These are phyloP conservation scores for Chaetoscypha palmicola DNA, from an alignment of 2,329 filamentous ascomycete species.

Conservation along the genomic window DNA sequence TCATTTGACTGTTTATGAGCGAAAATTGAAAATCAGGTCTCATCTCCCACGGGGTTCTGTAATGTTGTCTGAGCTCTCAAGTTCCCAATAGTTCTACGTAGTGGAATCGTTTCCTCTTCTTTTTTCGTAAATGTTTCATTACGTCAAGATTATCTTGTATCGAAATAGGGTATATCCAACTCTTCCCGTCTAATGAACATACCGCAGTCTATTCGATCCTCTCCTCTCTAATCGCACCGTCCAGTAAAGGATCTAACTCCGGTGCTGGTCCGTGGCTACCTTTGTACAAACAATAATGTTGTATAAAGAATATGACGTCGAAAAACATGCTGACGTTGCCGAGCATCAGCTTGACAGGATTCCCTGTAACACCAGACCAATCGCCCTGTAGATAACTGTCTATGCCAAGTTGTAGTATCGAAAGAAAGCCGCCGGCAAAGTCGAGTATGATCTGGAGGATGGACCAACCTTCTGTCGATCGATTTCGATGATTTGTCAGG, in stretches of 20 bases:
- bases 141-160: neutral
- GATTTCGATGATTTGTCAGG: slow-evolving; percentile 73
- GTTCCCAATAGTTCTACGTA: neutral
- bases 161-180: neutral
- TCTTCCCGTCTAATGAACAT: neutral
- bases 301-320: slow-evolving; percentile 76
- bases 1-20: too few species aligned
- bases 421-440: slow-evolving; percentile 72
- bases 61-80: neutral
- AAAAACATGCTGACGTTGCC: slow-evolving; percentile 82
- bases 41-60: neutral
- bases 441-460: slow-evolving; percentile 82
- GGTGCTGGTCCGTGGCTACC: slow-evolving; percentile 11
- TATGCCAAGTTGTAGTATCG: slow-evolving; percentile 71
- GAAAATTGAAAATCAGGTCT: too few species aligned
- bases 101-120: too few species aligned
- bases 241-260: slow-evolving; percentile 20
- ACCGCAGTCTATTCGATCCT: slow-evolving; percentile 11
- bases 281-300: slow-evolving; percentile 82
- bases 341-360: slow-evolving; percentile 82
- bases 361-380: slow-evolving; percentile 86
- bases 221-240: slow-evolving; percentile 8
- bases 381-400: slow-evolving; percentile 79
- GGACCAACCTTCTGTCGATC: slow-evolving; percentile 81
- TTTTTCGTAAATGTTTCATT: too few species aligned